Evolutionary conservation across 2,329 filamentous ascomycete species (phyloP), one percentile per base, ranked within the genome.

Genomic region (Hypomyces perniciosus): DNA sequence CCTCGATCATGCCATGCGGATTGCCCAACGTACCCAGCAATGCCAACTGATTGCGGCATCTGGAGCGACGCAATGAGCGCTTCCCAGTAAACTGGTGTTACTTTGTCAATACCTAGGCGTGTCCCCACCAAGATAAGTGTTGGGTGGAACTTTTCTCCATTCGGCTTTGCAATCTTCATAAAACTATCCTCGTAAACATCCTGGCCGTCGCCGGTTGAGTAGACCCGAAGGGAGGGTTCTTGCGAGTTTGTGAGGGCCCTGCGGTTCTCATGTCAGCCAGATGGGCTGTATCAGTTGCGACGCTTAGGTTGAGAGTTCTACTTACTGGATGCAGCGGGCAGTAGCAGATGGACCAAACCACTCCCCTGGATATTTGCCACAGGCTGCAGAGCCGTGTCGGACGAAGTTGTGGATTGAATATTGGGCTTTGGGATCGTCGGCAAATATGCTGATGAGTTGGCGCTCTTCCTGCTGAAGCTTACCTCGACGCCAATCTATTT

Each of bases 281-380:
- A 20, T 49, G 5, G 5, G 4, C 5, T 27, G 20, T 20, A 20
- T 41, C 31, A n/a, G 9, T 13, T 38, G 13, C 3, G 38, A 30
- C 9, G 20, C 20, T 50, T 46, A 26, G 2, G 45, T 62, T 46
- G 62, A 27, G 12, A 2, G 2, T 8, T 4, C 28, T 42, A 70
- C 86, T 67, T 73, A 95, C 90, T 93, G 86, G 58, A 99, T 96
- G 67, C 93, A 97, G 51, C 86, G 83, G 43, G 93, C 91, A 8
- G 93, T 95, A 6, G 93, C 93, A 13, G 90, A 96, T n/a, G 93
- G 93, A 0, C 93, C 93, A 70, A 99, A 99, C 93, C 93, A 99
- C 70, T 97, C 90, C 35, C 93, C 93, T 0, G 93, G 93, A 62
- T 95, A 88, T 69, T 96, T 97, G 4, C 90, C 91, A 68, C 93